These are phyloP conservation scores for Paecilomyces variotii DNA, from an alignment of 2,329 filamentous ascomycete species.

Conservation along the genomic window DNA sequence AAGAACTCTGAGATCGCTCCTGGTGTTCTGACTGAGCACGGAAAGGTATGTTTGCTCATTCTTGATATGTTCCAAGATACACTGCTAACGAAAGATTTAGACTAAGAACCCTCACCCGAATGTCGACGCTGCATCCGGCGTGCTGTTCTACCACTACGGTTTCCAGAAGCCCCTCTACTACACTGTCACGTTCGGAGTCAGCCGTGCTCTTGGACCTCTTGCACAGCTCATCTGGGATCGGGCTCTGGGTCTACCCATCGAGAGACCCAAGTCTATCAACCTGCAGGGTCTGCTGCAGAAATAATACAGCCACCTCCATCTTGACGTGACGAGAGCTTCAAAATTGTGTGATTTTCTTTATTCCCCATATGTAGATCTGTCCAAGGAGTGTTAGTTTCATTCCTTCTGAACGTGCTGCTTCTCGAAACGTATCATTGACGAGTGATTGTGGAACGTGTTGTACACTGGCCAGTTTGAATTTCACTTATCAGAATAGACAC, in stretches of 20 bases:
- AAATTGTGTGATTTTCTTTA: not conserved
- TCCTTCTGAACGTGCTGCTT: not conserved
- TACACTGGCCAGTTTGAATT: no score
- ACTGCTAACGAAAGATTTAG: constrained; percentile 25
- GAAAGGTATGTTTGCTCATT: constrained; percentile 52
- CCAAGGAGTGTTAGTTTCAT: no score
- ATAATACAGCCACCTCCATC: constrained; percentile 7
- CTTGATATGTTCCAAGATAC: not conserved
- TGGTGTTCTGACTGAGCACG: constrained; percentile 82
- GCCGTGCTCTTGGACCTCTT: constrained; percentile 70
- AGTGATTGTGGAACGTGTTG: no score
- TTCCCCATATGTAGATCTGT: not conserved
- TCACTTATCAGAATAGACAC: no score
- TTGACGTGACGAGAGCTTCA: not conserved
- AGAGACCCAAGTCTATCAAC: constrained; percentile 97
- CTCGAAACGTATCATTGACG: not conserved
- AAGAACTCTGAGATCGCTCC: constrained; percentile 89
- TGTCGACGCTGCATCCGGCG: constrained; percentile 86
- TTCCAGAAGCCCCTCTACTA: constrained; percentile 98
- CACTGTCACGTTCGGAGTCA: constrained; percentile 61
- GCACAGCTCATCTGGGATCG: constrained; percentile 96
- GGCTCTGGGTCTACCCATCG: constrained; percentile 86
- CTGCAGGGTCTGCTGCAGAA: constrained; percentile 71
- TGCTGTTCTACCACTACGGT: constrained; percentile 96
- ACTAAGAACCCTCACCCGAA: constrained; percentile 98